These are phyloP conservation scores for Pyronema domesticum DNA, from an alignment of 495 filamentous ascomycete species.

Conservation along the genomic window DNA sequence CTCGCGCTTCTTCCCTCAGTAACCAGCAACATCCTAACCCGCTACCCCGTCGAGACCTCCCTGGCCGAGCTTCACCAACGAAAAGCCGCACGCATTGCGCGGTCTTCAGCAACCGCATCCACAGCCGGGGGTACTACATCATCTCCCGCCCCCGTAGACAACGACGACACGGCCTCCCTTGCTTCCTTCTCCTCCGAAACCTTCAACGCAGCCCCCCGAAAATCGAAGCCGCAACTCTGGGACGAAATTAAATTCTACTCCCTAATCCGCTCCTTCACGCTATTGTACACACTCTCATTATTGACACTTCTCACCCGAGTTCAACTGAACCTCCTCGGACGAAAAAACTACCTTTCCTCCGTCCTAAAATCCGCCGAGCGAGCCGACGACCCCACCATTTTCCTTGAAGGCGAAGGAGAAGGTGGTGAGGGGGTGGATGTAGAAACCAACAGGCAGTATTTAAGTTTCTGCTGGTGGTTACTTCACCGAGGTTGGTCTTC, in stretches of 20 bases:
- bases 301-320: constrained; percentile 84
- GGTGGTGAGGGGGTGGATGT: constrained; percentile 81
- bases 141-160: constrained; percentile 5
- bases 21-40: constrained; percentile 70
- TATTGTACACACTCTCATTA: constrained; percentile 78
- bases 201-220: constrained; percentile 34
- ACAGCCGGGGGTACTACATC: constrained; percentile 12
- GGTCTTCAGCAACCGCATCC: constrained; percentile 28
- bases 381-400: constrained; percentile 42
- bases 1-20: constrained; percentile 85
- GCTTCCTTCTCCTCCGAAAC: constrained; percentile 23
- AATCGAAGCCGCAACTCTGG: constrained; percentile 85
- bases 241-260: constrained; percentile 93
- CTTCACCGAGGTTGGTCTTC: constrained; percentile 77
- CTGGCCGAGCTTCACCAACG: constrained; percentile 85
- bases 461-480: constrained; percentile 97
- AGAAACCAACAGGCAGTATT: constrained; percentile 80
- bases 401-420: constrained; percentile 39
- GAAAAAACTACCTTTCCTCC: constrained; percentile 82
- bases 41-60: constrained; percentile 73
- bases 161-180: constrained; percentile 21
- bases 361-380: constrained; percentile 72
- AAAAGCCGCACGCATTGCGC: constrained; percentile 57
- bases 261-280: constrained; percentile 73
- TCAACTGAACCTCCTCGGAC: constrained; percentile 91